These are phyloP conservation scores for Mycena indigotica DNA, from an alignment of 768 basidiomycete species.

Conservation along the genomic window DNA sequence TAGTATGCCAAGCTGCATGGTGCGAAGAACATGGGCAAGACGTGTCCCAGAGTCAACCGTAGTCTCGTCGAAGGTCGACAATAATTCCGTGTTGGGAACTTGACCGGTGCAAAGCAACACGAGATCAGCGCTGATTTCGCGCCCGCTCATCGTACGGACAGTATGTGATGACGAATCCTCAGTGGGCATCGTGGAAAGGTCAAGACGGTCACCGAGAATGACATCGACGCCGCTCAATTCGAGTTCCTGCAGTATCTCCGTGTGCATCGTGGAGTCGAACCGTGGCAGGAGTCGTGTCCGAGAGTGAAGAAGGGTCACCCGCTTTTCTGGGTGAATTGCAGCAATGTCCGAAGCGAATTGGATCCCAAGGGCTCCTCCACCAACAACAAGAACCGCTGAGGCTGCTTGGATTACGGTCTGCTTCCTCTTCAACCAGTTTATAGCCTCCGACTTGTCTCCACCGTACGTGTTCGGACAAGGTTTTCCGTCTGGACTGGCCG, in stretches of 20 bases:
- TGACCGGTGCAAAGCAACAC: constrained; percentile 65
- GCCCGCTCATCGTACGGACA: constrained; percentile 51
- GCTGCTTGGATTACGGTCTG: constrained; percentile 52
- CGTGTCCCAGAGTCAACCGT: constrained; percentile 42
- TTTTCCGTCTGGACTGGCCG: constrained; percentile 22
- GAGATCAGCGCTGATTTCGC: constrained; percentile 54
- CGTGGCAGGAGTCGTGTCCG: constrained; percentile 53
- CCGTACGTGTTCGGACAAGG: constrained; percentile 27
- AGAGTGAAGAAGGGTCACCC: constrained; percentile 63
- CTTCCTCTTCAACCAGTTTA: constrained; percentile 52
- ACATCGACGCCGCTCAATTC: constrained; percentile 48
- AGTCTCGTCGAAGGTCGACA: constrained; percentile 43
- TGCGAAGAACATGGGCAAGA: constrained; percentile 49
- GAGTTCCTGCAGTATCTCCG: constrained; percentile 45
- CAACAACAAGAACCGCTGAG: constrained; percentile 60
- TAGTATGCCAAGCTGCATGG: constrained; percentile 50
- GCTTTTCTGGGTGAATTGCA: constrained; percentile 51
- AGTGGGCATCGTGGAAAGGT: constrained; percentile 40
- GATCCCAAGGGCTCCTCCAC: constrained; percentile 74
- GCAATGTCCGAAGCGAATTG: constrained; percentile 69
- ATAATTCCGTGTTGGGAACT: constrained; percentile 53
- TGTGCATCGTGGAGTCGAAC: constrained; percentile 55
- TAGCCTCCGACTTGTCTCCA: constrained; percentile 51
- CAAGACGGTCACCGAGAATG: constrained; percentile 57
- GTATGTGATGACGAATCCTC: constrained; percentile 30